Percentiles rank a stretch among this genome's conserved stretches.
phyloP scores from a whole-genome alignment of 2,329 filamentous ascomycete genomes.

The Epichloe coenophiala region DNA sequence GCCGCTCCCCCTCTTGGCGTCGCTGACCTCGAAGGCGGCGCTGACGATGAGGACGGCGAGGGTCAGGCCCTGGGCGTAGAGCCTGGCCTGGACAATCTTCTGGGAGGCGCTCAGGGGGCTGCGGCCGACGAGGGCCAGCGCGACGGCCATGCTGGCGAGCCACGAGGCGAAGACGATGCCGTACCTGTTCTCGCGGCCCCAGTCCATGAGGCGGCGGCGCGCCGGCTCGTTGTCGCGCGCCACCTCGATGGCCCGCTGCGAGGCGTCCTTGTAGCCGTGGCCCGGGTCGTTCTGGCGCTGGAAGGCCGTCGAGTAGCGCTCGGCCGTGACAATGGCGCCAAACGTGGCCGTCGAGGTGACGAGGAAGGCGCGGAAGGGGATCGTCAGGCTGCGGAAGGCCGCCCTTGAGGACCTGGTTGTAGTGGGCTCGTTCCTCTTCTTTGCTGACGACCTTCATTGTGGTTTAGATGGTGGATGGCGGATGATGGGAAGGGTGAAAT shows the following conservation, averaged over 20 bases:
- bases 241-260: slow-evolving; percentile 41
- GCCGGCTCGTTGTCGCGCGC: slow-evolving; percentile 41
- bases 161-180: slow-evolving; percentile 71
- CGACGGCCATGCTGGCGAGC: slow-evolving; percentile 65
- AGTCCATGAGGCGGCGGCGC: slow-evolving; percentile 51
- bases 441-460: slow-evolving; percentile 89
- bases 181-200: slow-evolving; percentile 72
- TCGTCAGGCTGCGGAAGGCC: slow-evolving; percentile 73
- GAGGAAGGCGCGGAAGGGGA: slow-evolving; percentile 86
- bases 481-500: neutral
- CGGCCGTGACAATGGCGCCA: slow-evolving; percentile 75
- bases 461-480: neutral
- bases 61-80: slow-evolving; percentile 85
- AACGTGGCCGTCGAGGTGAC: slow-evolving; percentile 74
- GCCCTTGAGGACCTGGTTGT: slow-evolving; percentile 65
- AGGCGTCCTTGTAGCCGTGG: slow-evolving; percentile 50
- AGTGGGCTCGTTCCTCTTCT: slow-evolving; percentile 83
- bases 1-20: slow-evolving; percentile 61
- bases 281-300: slow-evolving; percentile 58
- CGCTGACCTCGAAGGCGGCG: slow-evolving; percentile 66
- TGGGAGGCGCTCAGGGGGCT: slow-evolving; percentile 62
- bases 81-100: slow-evolving; percentile 87
- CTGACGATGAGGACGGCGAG: slow-evolving; percentile 71
- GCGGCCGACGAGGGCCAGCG: slow-evolving; percentile 62
- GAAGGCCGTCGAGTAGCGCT: slow-evolving; percentile 51